phyloP scores from a whole-genome alignment of 768 basidiomycete genomes.

The Lentinula guzmanii region DNA sequence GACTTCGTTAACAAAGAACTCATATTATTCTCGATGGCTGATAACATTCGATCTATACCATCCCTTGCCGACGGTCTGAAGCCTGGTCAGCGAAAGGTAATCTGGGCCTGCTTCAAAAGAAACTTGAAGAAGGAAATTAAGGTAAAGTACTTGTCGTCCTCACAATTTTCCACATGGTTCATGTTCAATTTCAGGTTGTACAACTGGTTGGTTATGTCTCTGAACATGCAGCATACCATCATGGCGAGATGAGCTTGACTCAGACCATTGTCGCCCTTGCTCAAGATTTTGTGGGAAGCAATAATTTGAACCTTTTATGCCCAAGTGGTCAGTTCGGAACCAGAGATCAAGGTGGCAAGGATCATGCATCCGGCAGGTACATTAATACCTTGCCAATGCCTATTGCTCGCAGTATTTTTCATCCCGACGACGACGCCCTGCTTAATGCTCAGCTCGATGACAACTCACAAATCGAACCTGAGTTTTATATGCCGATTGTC shows the following conservation, averaged over 20 bases:
- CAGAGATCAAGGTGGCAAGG: constrained; percentile 89
- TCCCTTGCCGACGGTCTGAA: constrained; percentile 92
- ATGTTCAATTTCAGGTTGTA: constrained; percentile 51
- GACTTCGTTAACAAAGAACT: constrained; percentile 99
- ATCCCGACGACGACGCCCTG: constrained; percentile 81
- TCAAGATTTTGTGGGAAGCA: constrained; percentile 91
- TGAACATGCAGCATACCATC: constrained; percentile 94
- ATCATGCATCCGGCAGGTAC: constrained; percentile 95
- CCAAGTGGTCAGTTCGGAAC: constrained; percentile 97
- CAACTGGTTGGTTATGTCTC: constrained; percentile 95
- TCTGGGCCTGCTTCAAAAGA: constrained; percentile 94
- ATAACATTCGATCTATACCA: constrained; percentile 97
- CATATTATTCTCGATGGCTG: constrained; percentile 98
- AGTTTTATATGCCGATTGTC: constrained; percentile 87
- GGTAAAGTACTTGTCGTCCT: constrained; percentile 28
- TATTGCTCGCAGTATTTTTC: constrained; percentile 73
- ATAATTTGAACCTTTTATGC: constrained; percentile 84
- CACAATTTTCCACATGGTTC: not conserved
- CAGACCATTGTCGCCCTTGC: constrained; percentile 91
- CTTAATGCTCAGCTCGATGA: constrained; percentile 84
- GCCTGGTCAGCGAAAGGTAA: constrained; percentile 94
- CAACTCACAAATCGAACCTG: constrained; percentile 81
- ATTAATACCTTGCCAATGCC: constrained; percentile 80
- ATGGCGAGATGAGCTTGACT: constrained; percentile 85
- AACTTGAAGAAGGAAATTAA: constrained; percentile 92